These are phyloP conservation scores for Ophiocordyceps camponoti-rufipedis DNA, from an alignment of 2,329 filamentous ascomycete species.

Conservation along the genomic window DNA sequence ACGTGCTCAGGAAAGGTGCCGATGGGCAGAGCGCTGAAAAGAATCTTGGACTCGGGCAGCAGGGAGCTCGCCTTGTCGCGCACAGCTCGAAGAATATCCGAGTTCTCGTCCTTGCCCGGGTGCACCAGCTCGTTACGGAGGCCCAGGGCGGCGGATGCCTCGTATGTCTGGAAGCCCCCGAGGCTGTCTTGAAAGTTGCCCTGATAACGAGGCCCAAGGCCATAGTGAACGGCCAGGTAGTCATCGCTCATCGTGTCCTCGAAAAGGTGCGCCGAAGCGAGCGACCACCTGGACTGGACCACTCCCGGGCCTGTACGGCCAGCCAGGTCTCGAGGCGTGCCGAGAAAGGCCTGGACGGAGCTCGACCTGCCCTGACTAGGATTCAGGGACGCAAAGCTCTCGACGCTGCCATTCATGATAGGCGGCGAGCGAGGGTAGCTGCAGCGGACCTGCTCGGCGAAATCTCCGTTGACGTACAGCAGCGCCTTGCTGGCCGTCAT, in stretches of 20 bases:
- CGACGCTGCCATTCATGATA: conserved; percentile 39
- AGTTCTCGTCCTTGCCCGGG: conserved; percentile 74
- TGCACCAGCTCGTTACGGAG: conserved; percentile 82
- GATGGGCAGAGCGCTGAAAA: conserved; percentile 68
- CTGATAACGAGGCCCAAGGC: conserved; percentile 76
- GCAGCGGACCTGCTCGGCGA: conserved; percentile 79
- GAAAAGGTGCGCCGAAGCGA: conserved; percentile 79
- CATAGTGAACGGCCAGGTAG: conserved; percentile 74
- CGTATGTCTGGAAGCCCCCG: conserved; percentile 90
- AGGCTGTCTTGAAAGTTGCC: conserved; percentile 96
- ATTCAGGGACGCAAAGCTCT: conserved; percentile 53
- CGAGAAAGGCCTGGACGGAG: conserved; percentile 79
- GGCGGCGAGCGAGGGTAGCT: conserved; percentile 69
- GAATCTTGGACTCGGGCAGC: conserved; percentile 61
- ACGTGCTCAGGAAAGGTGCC: conserved; percentile 70
- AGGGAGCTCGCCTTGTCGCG: conserved; percentile 68
- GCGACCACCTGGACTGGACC: conserved; percentile 66
- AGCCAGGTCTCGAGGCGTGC: conserved; percentile 78
- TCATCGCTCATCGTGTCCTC: conserved; percentile 82
- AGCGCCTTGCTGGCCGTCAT: conserved; percentile 64
- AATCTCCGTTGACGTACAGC: conserved; percentile 83
- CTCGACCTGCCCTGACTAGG: conserved; percentile 37
- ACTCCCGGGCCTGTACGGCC: conserved; percentile 54
- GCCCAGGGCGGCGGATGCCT: conserved; percentile 77
- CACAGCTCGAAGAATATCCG: conserved; percentile 81